Conservation (phyloP, 495 filamentous ascomycete species). For the Corynascus novoguineensis region DNA sequence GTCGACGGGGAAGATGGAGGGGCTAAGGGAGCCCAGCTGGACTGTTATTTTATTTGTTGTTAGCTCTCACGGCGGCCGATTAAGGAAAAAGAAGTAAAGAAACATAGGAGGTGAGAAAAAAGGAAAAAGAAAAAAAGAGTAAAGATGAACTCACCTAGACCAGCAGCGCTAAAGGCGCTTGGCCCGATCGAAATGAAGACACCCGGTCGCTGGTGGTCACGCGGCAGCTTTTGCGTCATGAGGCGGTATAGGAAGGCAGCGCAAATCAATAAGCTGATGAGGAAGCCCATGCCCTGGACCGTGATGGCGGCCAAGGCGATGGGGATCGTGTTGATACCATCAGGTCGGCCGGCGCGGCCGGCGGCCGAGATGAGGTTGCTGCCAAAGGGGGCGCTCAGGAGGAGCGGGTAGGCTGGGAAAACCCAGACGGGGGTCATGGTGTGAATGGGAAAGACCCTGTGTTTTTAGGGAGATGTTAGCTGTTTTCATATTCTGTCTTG, state of each 20-base stretch:
- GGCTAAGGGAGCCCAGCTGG: slow-evolving; percentile 38
- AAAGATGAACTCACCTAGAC: slow-evolving; percentile 37
- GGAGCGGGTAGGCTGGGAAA: slow-evolving; percentile 81
- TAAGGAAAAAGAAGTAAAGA: too few species aligned
- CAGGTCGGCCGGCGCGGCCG: slow-evolving; percentile 26
- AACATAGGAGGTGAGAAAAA: too few species aligned
- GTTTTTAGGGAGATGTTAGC: not conserved
- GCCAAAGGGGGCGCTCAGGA: slow-evolving; percentile 73
- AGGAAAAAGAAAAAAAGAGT: not conserved
- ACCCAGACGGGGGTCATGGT: slow-evolving; percentile 92
- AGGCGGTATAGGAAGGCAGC: slow-evolving; percentile 80
- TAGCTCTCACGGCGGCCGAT: too few species aligned
- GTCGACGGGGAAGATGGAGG: slow-evolving; percentile 35
- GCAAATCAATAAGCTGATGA: slow-evolving; percentile 81
- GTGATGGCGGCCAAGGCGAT: slow-evolving; percentile 67
- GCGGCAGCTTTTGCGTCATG: slow-evolving; percentile 86
- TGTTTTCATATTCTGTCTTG: not conserved
- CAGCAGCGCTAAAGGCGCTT: slow-evolving; percentile 70
- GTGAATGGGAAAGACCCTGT: slow-evolving; percentile 65
- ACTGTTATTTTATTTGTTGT: slow-evolving; percentile 23
- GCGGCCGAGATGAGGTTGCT: slow-evolving; percentile 55
- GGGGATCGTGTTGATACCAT: slow-evolving; percentile 46
- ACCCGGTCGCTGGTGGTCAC: slow-evolving; percentile 67
- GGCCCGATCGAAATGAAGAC: slow-evolving; percentile 84
- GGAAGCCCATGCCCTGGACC: slow-evolving; percentile 77